These are phyloP conservation scores for Scheffersomyces stipitis DNA, from an alignment of 805 yeast species.

Conservation along the genomic window DNA sequence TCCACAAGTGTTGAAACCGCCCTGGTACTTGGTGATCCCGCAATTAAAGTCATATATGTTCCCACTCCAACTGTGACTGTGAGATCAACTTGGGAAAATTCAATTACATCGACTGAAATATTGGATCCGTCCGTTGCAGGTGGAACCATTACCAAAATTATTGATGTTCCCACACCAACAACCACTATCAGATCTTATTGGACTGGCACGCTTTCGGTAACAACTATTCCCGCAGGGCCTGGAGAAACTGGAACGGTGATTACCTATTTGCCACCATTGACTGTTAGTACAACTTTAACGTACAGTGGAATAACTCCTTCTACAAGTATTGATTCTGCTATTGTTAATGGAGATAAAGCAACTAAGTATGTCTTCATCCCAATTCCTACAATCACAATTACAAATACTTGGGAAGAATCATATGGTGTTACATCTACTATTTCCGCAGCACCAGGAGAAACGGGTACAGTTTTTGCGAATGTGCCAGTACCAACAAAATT, in stretches of 20 bases:
- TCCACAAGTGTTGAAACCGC: constrained; percentile 8
- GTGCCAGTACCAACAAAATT: not conserved
- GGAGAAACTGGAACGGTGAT: too few relatives aligned
- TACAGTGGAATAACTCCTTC: too few relatives aligned
- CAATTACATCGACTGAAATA: constrained; percentile 2
- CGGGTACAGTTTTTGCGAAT: too few relatives aligned
- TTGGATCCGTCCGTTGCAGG: too few relatives aligned
- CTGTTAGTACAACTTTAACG: too few relatives aligned
- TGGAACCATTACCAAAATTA: constrained; percentile 9
- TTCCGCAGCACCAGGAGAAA: not conserved
- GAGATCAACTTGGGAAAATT: constrained; percentile 10
- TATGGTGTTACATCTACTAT: not conserved
- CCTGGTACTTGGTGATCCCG: constrained; percentile 6
- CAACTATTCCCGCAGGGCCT: too few relatives aligned
- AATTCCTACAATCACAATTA: not conserved
- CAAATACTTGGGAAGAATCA: not conserved
- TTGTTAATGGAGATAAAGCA: too few relatives aligned
- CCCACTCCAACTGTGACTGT: constrained; percentile 11
- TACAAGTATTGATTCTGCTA: too few relatives aligned
- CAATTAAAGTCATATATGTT: constrained; percentile 8
- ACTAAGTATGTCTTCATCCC: too few relatives aligned
- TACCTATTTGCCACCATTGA: too few relatives aligned
- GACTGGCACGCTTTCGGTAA: too few relatives aligned
- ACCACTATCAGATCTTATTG: constrained; percentile 10
- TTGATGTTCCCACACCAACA: constrained; percentile 15